Evolutionary conservation across 2,329 filamentous ascomycete species (phyloP).

Genomic region (Colletotrichum navitas): DNA sequence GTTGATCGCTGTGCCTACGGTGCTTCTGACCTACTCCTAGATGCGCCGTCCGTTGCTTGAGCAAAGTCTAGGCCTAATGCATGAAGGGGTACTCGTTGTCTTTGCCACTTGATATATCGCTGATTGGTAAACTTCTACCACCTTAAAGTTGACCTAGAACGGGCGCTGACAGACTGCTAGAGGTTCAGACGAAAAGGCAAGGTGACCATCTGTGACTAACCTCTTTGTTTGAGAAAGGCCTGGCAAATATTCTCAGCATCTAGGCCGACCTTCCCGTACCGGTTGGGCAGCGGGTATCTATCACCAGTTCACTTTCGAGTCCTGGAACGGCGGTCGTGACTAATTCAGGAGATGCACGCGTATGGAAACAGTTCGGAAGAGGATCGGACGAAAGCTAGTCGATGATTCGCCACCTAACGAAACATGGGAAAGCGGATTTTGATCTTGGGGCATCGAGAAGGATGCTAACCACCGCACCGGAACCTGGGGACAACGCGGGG

Average conservation of each 20-base stretch:
- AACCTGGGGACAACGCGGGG: background rate
- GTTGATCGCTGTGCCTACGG: too few species aligned
- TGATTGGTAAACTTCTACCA: background rate
- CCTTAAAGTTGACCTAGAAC: background rate
- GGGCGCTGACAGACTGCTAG: background rate
- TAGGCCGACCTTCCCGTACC: background rate
- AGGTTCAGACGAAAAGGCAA: constrained; percentile 1
- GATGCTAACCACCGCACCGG: background rate
- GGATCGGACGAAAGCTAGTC: background rate
- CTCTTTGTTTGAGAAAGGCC: background rate
- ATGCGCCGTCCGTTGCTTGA: background rate
- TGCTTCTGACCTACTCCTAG: background rate
- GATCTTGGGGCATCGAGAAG: background rate
- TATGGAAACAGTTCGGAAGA: background rate
- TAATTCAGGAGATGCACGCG: background rate
- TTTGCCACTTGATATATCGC: background rate
- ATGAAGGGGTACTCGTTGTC: background rate
- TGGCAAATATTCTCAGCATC: background rate
- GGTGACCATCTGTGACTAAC: background rate
- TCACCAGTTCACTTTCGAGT: too few species aligned
- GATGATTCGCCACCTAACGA: background rate
- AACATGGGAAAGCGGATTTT: background rate
- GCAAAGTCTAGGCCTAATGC: background rate
- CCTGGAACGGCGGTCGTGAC: background rate
- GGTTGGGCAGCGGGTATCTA: background rate